Evolutionary conservation across 148 eudicot genomes (phyloP), one percentile per base, ranked within the genome.

Genomic region (Fagopyrum homotropicum): DNA sequence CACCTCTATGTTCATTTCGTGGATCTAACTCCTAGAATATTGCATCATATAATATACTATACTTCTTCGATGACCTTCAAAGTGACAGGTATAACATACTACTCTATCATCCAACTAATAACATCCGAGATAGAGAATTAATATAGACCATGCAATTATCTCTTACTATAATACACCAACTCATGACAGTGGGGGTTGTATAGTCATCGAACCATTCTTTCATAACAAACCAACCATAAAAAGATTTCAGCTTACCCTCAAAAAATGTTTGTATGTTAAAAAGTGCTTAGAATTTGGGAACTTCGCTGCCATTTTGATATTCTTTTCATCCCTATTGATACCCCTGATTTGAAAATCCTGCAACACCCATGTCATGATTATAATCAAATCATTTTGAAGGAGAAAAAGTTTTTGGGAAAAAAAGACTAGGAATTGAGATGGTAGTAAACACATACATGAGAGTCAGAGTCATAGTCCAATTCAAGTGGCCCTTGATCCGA

Each of bases 321-420:
- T 94, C 75, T 80, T 90, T 75, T 90, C 96, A 79, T 94, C 97
- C 79, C 97, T 87, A 72, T 86, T 89, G 47, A 87, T 96, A 66
- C 98, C 96, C 82, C 90, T 85, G 72, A 91, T 88, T 87, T 94
- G 98, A 57, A 94, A 86, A 79, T 94, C 98, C 97, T 93, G 90
- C 69, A 51, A 80, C 46, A 73, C 50, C 50, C 57, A 29, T 79
- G 75, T 63, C 71, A 73, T 52, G 72, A 76, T 69, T 11, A 44
- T 57, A 22, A 56, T 40, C 49, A 45, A 29, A 64, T 49, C 9
- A 26, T 40, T 46, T 10, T 2, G 11, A 9, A 4, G 14, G 46
- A 45, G 30, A 26, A 12, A 40, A 40, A 1, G 45, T 35, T 5
- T 5, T 2, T 43, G 43, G 46, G 15, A 45, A 66, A 66, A 35